phyloP scores from a whole-genome alignment of 2,329 filamentous ascomycete species.

The Furcasterigmium sp. region DNA sequence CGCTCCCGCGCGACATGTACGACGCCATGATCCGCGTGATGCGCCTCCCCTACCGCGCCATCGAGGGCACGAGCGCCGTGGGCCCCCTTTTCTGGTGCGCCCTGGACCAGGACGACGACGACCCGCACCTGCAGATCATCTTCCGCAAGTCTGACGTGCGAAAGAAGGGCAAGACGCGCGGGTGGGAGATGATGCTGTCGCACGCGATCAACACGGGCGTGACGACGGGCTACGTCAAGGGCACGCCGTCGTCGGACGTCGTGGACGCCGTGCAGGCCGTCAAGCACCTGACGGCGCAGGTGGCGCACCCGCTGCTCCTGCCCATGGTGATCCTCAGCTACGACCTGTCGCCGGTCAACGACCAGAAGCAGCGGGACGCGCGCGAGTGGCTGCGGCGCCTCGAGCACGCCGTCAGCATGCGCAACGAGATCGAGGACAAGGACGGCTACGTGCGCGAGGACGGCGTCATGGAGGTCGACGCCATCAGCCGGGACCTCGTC shows the following conservation, averaged over 20 bases:
- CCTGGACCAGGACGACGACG: constrained; percentile 49
- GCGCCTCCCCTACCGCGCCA: constrained; percentile 48
- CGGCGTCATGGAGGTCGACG: constrained; percentile 50
- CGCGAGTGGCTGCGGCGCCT: constrained; percentile 57
- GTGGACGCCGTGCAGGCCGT: constrained; percentile 44
- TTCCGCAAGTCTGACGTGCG: constrained; percentile 63
- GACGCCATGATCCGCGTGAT: constrained; percentile 50
- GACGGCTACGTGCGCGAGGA: constrained; percentile 48
- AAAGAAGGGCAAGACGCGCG: constrained; percentile 58
- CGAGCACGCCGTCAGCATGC: constrained; percentile 56
- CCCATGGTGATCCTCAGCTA: constrained; percentile 54
- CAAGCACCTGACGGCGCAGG: constrained; percentile 39
- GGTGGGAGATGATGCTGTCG: constrained; percentile 60
- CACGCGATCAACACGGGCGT: constrained; percentile 48
- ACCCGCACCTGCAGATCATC: constrained; percentile 56
- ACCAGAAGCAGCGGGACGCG: constrained; percentile 58
- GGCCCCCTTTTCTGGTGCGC: constrained; percentile 60
- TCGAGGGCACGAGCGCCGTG: constrained; percentile 54
- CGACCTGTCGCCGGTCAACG: constrained; percentile 50
- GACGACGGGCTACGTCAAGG: constrained; percentile 58
- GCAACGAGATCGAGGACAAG: constrained; percentile 51
- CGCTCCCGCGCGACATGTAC: constrained; percentile 44
- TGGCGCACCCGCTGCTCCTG: constrained; percentile 54
- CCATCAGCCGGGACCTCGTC: constrained; percentile 56
- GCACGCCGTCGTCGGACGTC: constrained; percentile 52